Percentiles rank a stretch among this genome's conserved stretches.
These are phyloP conservation scores for Trypanosoma lewisi DNA, from an alignment of 208 protist genomes.

Conservation along the genomic window DNA sequence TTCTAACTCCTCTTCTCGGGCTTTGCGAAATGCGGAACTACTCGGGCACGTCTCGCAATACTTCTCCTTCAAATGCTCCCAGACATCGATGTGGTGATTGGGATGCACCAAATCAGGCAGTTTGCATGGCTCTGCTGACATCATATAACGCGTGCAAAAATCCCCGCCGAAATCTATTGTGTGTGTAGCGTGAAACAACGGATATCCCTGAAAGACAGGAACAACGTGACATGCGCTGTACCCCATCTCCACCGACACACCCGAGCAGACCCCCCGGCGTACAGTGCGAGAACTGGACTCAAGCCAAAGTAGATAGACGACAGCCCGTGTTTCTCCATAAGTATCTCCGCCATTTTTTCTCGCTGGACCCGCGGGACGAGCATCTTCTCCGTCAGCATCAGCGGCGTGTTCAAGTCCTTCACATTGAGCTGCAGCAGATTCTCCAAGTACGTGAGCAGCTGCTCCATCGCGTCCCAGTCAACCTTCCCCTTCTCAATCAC, in stretches of 20 bases:
- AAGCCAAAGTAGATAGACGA: conserved; percentile 60
- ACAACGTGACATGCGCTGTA: conserved; percentile 97
- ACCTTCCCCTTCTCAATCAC: conserved; percentile 70
- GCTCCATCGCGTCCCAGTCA: conserved; percentile 89
- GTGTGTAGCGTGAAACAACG: conserved; percentile 91
- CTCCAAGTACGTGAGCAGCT: conserved; percentile 63
- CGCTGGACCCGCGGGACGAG: conserved; percentile 81
- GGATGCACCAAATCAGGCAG: conserved; percentile 43
- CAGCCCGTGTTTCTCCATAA: conserved; percentile 85
- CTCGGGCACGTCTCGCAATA: conserved; percentile 40
- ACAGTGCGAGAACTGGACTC: conserved; percentile 87
- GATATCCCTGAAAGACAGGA: conserved; percentile 97
- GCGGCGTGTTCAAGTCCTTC: conserved; percentile 61
- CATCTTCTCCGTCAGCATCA: conserved; percentile 88
- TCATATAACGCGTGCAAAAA: conserved; percentile 60
- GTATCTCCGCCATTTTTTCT: conserved; percentile 80
- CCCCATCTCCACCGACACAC: conserved; percentile 94
- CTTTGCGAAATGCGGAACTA: background rate
- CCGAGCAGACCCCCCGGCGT: conserved; percentile 84
- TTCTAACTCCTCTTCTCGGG: conserved; percentile 1
- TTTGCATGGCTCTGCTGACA: conserved; percentile 23
- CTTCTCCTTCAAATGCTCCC: conserved; percentile 87
- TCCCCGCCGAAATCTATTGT: conserved; percentile 77
- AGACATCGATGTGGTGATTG: conserved; percentile 51
- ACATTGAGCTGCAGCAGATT: conserved; percentile 63